Evolutionary conservation across 228 moss, liverwort and hornwort genomes (phyloP).

Genomic region (Sphagnum magellanicum): DNA sequence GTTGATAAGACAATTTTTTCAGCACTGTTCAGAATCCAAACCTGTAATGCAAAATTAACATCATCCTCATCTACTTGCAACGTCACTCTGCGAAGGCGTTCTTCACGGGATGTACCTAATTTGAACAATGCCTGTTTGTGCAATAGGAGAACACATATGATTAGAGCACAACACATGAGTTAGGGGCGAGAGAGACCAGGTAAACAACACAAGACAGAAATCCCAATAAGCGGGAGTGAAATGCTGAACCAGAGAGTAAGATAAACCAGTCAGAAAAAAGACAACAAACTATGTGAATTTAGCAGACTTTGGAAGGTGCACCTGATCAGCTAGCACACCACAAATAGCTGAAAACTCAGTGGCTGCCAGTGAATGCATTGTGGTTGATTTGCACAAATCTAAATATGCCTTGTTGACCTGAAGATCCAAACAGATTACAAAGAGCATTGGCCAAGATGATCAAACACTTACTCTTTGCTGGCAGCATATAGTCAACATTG

Average conservation of each 20-base stretch:
- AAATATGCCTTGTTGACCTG: constrained; percentile 82
- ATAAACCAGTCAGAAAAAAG: not conserved
- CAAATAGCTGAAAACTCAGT: constrained; percentile 92
- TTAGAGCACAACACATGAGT: too few species aligned
- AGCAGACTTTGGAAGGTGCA: constrained; percentile 8
- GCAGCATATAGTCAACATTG: too few species aligned
- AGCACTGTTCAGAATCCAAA: constrained; percentile 7
- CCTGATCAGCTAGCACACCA: constrained; percentile 96
- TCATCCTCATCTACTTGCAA: constrained; percentile 84
- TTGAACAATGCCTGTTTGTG: constrained; percentile 62
- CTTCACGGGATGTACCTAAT: constrained; percentile 76
- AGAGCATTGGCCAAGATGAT: not conserved
- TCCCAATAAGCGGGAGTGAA: too few species aligned
- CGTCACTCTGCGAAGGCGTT: constrained; percentile 79
- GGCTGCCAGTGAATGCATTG: constrained; percentile 73
- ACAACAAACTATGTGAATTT: not conserved
- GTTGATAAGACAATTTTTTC: not conserved
- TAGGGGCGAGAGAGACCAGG: too few species aligned
- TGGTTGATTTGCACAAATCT: constrained; percentile 74
- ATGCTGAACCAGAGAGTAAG: too few species aligned
- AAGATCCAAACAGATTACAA: not conserved
- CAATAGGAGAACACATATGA: not conserved
- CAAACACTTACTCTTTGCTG: not conserved
- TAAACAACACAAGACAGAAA: too few species aligned
- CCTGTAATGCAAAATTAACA: constrained; percentile 83